Percentiles rank a stretch among this genome's conserved stretches.
phyloP scores from a whole-genome alignment of 2,329 filamentous ascomycete species.

The Penicillium sp. region DNA sequence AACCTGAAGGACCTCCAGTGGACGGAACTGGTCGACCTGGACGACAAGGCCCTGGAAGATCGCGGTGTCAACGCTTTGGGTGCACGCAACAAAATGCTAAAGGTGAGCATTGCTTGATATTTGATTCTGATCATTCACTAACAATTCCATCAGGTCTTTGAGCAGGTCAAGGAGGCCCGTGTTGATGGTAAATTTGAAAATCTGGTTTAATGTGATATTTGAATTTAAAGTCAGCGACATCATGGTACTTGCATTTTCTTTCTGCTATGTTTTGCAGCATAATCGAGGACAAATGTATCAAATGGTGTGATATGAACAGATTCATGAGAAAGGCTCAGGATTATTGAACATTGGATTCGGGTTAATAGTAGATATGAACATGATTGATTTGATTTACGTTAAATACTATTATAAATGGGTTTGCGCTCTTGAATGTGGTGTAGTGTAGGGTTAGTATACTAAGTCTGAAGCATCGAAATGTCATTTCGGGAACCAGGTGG shows the following conservation, averaged over 20 bases:
- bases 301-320: constrained; percentile 31
- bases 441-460: not conserved
- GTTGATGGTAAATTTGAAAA: constrained; percentile 66
- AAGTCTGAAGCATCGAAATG: not conserved
- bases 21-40: constrained; percentile 86
- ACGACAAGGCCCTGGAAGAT: constrained; percentile 89
- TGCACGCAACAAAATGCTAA: constrained; percentile 94
- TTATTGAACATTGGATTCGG: constrained; percentile 29
- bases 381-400: constrained; percentile 17
- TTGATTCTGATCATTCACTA: constrained; percentile 23
- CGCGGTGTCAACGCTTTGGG: constrained; percentile 93
- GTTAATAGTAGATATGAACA: constrained; percentile 31
- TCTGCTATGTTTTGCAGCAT: constrained; percentile 29
- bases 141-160: constrained; percentile 67
- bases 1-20: constrained; percentile 97
- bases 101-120: constrained; percentile 56
- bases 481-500: not conserved
- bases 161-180: constrained; percentile 85
- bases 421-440: not conserved
- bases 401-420: not conserved
- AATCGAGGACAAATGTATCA: constrained; percentile 31
- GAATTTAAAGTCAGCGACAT: constrained; percentile 20
- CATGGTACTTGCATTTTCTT: constrained; percentile 25
- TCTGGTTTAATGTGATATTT: constrained; percentile 26
- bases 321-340: constrained; percentile 27